phyloP scores from a whole-genome alignment of 1,284 basidiomycete genomes.

The Boletus subluridellus region DNA sequence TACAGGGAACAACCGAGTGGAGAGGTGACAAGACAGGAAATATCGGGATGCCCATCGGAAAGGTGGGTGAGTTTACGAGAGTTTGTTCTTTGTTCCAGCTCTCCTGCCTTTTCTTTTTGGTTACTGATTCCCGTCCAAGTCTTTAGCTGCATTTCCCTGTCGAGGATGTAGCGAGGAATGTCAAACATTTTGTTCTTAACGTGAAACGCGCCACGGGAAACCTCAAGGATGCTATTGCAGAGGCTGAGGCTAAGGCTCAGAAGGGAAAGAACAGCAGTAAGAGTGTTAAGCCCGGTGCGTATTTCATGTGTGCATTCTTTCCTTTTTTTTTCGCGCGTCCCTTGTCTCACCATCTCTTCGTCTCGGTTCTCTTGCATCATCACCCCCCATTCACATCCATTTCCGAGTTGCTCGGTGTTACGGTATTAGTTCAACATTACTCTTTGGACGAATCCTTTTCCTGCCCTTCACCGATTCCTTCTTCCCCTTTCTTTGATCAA shows the following conservation, averaged over 20 bases:
- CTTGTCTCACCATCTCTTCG: not conserved
- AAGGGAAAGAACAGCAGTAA: conserved; percentile 39
- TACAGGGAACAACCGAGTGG: conserved; percentile 88
- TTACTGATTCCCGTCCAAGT: conserved; percentile 4
- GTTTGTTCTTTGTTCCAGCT: not conserved
- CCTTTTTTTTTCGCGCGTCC: not conserved
- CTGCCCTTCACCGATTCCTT: not conserved
- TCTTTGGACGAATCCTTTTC: not conserved
- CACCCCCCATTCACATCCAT: not conserved
- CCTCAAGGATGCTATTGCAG: conserved; percentile 41
- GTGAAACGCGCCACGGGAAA: conserved; percentile 77
- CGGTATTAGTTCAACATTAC: not conserved
- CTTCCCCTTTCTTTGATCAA: not conserved
- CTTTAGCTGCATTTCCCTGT: conserved; percentile 68
- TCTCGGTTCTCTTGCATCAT: not conserved
- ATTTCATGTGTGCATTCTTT: not conserved
- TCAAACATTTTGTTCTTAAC: conserved; percentile 72
- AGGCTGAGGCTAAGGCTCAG: conserved; percentile 31
- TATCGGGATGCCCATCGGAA: conserved; percentile 76
- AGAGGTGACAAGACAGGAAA: conserved; percentile 85
- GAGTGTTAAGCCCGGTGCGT: conserved; percentile 41
- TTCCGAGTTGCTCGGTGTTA: conserved; percentile 1
- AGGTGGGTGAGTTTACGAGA: conserved; percentile 41
- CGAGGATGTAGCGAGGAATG: conserved; percentile 75
- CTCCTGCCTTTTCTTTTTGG: not conserved